Base-by-base conservation (phyloP, 352 stramenopile genomes). In the Globisporangium irregulare region DNA sequence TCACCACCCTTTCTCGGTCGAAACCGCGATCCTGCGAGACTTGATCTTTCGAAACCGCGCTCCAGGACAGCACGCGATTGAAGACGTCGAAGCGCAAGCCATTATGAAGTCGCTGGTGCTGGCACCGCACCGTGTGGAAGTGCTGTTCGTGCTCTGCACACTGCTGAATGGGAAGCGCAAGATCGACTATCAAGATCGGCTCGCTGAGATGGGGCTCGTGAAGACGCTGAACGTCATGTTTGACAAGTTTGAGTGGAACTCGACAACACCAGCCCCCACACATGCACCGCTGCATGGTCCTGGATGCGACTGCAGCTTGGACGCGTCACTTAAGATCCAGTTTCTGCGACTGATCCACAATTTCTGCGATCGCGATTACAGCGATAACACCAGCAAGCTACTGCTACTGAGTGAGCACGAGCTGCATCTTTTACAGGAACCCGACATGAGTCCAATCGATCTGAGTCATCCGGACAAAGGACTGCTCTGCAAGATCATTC, bases 141-240 rank as follows among this genome's bases (percentile, higher is more conserved):
- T 99, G 64, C 81, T 99, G 20, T 99, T 99, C 73, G 94, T 99
- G 20, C 77, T 99, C 2, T 99, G 94, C 69, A 98, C 94, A 14
- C 74, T 99, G 22, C 75, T 99, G n/a, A 97, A 97, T 22, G 94
- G 94, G 50, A 95, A 97, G 64, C 82, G 95, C 41, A 99, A 99
- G 79, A 83, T 97, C 36, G 89, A 97, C 56, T 95, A 97, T 43
- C 93, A 98, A 61, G 84, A 97, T 46, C 74, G 79, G 46, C 77
- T 98, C 0, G 91, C 92, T 1, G 70, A 87, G 4, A 91, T 96
- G 76, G 94, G 94, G 3, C 76, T 99, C 15, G 89, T 98, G 48
- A 83, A 87, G 53, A 96, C 96, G 1, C 76, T 99, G 8, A 90
- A 91, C 66, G 80, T 85, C 8, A 98, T 99, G 92, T 99, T 98